Evolutionary conservation across 23 red algal genomes (phyloP), one percentile per base, ranked within the genome.

Genomic region (Pyropia yezoensis): DNA sequence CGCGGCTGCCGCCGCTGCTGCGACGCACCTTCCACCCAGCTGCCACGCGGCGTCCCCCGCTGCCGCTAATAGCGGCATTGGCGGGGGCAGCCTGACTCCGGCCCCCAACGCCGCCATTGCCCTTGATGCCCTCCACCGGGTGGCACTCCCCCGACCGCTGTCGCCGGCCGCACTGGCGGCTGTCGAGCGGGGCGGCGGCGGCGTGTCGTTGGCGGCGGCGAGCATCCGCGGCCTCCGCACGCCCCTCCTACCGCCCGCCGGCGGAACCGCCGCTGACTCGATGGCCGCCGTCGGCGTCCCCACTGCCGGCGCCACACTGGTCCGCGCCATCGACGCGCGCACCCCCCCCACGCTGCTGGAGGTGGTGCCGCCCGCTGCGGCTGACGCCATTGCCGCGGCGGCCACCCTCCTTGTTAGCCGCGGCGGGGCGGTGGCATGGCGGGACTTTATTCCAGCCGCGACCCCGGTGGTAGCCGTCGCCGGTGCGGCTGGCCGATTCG

Each of bases 301-400:
- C 15, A 27, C 65, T 11, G 54, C 73, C 14, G 54, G 30, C 70
- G 57, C 67, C 20, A 68, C 64, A 39, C 52, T 34, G n/a, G 50
- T 70, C 25, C 64, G 84, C n/a, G 74, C 77, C n/a, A 89, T 89
- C 17, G 70, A 76, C 47, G 63, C 29, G 18, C 54, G 47, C 51
- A 58, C 60, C 14, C 69, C 76, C 5, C 74, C 61, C 2, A 67
- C 77, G 23, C 69, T 89, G 57, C 51, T 89, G 13, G 84, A 89
- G 54, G 76, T 29, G 7, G 29, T 25, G 24, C 29, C 57, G 4
- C 57, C 24, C 24, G 57, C 11, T 9, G 24, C 57, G 57, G 24
- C 57, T 1, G 29, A 61, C 24, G 24, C 57, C 29, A 61, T 29
- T 13, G 39, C 39, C 39, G 39, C 39, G 4, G 39, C 39, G 39